phyloP scores from a whole-genome alignment of 164 flowering plant species.

The Umbellularia californica region DNA sequence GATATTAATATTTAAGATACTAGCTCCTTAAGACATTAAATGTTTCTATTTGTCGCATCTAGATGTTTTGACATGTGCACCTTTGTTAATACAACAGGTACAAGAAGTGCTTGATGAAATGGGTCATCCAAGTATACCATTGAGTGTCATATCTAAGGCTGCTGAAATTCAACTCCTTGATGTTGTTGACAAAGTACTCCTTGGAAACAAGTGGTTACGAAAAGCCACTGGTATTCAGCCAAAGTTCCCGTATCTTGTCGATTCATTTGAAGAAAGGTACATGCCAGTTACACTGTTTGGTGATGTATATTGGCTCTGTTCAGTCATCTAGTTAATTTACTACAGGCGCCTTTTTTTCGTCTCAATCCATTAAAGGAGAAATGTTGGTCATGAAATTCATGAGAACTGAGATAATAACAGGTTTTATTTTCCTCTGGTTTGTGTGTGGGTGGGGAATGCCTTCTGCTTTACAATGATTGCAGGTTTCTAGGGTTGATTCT shows the following conservation, averaged over 20 bases:
- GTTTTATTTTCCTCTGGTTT: background rate
- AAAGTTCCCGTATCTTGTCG: slow-evolving; percentile 86
- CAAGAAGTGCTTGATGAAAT: slow-evolving; percentile 83
- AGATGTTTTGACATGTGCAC: no score
- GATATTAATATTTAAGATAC: no score
- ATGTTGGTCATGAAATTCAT: background rate
- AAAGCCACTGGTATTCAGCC: slow-evolving; percentile 96
- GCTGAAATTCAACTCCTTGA: slow-evolving; percentile 80
- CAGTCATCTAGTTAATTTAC: no score
- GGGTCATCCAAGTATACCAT: slow-evolving; percentile 72
- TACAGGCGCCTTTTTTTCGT: no score
- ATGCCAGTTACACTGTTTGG: background rate
- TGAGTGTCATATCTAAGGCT: slow-evolving; percentile 85
- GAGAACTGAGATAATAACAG: background rate
- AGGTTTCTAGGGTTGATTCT: background rate
- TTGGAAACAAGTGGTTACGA: slow-evolving; percentile 90
- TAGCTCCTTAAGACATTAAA: no score
- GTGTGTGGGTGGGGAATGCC: background rate
- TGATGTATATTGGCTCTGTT: no score
- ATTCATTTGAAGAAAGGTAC: slow-evolving; percentile 90
- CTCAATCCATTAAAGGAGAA: no score
- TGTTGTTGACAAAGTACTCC: slow-evolving; percentile 74
- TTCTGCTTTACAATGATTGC: no score
- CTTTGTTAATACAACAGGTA: slow-evolving; percentile 35
- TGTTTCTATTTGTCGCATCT: no score